Percentiles rank a stretch among this genome's conserved stretches.
These are phyloP conservation scores for Fusarium fujikuroi DNA, from an alignment of 2,329 filamentous ascomycete species.

Conservation along the genomic window DNA sequence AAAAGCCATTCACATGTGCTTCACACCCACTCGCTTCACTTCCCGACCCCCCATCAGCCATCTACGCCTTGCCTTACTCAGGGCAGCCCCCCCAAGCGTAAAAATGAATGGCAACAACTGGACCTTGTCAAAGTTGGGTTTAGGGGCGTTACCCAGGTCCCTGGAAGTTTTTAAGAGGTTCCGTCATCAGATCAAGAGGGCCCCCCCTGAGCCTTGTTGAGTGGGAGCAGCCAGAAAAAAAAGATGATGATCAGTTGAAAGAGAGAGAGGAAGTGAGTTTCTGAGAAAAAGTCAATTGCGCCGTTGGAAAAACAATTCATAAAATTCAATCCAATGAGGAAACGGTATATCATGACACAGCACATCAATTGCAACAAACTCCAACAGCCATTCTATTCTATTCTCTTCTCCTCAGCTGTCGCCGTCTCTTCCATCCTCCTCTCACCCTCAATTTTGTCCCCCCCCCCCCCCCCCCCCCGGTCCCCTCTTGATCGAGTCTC, in stretches of 20 bases:
- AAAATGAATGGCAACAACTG: neutral
- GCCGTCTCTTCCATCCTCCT: neutral
- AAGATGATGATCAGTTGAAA: neutral
- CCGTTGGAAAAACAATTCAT: neutral
- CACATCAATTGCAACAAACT: neutral
- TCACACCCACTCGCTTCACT: slow-evolving; percentile 21
- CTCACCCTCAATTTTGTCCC: slow-evolving; percentile 22
- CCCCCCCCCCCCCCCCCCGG: slow-evolving; percentile 1
- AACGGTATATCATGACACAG: neutral
- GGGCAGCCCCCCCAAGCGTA: neutral
- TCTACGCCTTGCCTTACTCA: slow-evolving; percentile 21
- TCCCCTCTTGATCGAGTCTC: slow-evolving; percentile 32
- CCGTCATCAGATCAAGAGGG: slow-evolving; percentile 30
- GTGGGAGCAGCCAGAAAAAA: neutral
- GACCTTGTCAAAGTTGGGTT: slow-evolving; percentile 18
- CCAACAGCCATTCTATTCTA: neutral
- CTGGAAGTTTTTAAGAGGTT: slow-evolving; percentile 23
- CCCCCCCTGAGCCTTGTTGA: slow-evolving; percentile 2
- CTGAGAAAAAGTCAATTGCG: slow-evolving; percentile 4
- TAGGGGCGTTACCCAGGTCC: slow-evolving; percentile 14
- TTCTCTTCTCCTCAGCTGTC: neutral
- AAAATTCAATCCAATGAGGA: slow-evolving; percentile 5
- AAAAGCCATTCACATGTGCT: slow-evolving; percentile 10
- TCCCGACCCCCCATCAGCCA: neutral
- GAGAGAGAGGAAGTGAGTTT: neutral